Base-by-base conservation (phyloP, 2,329 filamentous ascomycete genomes). In the Colletotrichum salicis region DNA sequence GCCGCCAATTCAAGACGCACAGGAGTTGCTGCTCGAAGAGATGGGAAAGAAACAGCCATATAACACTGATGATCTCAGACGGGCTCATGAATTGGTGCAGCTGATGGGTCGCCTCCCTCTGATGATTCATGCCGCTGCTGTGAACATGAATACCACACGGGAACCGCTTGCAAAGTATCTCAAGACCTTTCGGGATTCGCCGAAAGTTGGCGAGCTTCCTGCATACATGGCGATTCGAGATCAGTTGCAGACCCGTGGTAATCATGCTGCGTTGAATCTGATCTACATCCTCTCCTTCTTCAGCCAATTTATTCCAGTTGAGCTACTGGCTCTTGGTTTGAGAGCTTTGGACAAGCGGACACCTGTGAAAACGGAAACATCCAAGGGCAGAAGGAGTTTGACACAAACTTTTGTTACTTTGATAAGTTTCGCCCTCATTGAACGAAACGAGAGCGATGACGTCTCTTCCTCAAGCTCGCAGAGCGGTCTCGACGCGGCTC, bases 221-320 rank as follows among this genome's bases (percentile, higher is more conserved):
- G 84, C 86, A 4, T 88, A 86, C 74, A 81, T 81, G 58, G 82
- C 82, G 11, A 85, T 89, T 10, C 79, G 83, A 22, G 84, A 87
- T 15, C 85, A 89, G 73, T 79, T 90, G 5, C 83, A 86, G 58
- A 78, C 80, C 27, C 78, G 84, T 31, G 85, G 83, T 1, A 84
- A 84, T 15, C 77, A 77, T 13, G 87, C 91, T 65, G 90, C 91
- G 0, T 79, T 92, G 60, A 92, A 92, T 75, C 79, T 93, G 45
- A 89, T 93, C 73, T 88, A 88, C 27, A 80, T 93, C 13, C 79
- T 93, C 15, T 88, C 88, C 1, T 93, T 93, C 76, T 90, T 92
- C 65, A 88, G 89, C 52, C 89, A 90, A 67, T 86, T 90, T 67
- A 84, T 93, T 5, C 92, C 92, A 0, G 89, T 93, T 27, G 90